A percentile compares a stretch with the other conserved stretches of the same genome.
These are phyloP conservation scores for Alternaria alternata DNA, from an alignment of 2,329 filamentous ascomycete species.

Conservation along the genomic window DNA sequence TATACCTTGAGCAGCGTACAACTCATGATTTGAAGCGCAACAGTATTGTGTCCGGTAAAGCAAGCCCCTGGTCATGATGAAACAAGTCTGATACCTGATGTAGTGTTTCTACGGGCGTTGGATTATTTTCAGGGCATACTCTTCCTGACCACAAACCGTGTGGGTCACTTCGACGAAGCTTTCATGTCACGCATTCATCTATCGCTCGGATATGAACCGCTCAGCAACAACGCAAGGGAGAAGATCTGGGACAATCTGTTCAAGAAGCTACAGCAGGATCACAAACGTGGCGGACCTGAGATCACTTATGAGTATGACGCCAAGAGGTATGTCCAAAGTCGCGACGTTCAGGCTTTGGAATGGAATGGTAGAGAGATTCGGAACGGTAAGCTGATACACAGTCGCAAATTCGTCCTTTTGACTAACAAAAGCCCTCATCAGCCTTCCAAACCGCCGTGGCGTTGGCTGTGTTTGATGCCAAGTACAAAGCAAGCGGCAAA, in stretches of 20 bases:
- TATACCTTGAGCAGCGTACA: constrained; percentile 65
- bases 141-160: constrained; percentile 44
- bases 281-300: background rate
- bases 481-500: background rate
- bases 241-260: background rate
- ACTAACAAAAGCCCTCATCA: no score
- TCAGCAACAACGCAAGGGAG: background rate
- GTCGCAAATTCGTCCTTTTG: no score
- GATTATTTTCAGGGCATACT: constrained; percentile 43
- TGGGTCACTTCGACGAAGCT: constrained; percentile 39
- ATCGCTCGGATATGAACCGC: background rate
- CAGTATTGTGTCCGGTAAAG: constrained; percentile 6
- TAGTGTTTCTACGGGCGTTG: constrained; percentile 38
- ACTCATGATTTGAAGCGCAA: constrained; percentile 41
- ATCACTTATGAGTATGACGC: background rate
- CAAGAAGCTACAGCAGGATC: background rate
- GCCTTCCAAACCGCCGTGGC: no score
- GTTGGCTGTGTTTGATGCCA: no score
- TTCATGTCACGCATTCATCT: constrained; percentile 41
- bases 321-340: background rate
- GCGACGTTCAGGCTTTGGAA: background rate
- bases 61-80: no score
- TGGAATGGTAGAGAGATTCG: constrained; percentile 1
- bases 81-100: constrained; percentile 30
- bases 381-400: background rate